Evolutionary conservation across 2,329 filamentous ascomycete genomes (phyloP), one percentile per base, ranked within the genome.

Genomic region (Aspergillus ustus): DNA sequence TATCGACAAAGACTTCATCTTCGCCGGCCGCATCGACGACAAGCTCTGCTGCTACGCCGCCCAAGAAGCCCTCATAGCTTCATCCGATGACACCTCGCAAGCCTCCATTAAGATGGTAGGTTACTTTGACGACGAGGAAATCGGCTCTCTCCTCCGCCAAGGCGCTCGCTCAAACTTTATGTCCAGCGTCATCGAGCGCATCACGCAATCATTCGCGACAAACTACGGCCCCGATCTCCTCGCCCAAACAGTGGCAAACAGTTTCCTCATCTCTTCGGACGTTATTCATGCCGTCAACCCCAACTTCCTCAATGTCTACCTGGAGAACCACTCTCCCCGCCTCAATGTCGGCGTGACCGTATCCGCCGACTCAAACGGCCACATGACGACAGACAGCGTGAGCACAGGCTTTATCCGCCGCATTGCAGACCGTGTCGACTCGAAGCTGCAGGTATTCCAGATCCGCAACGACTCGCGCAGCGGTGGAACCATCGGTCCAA

Each of bases 111-210:
- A 96, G 79, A 83, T 97, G 59, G 91, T 95, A 40, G 93, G 90
- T n/a, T 89, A 97, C 70, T 98, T 98, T 72, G 95, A 98, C 73
- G 91, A 97, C 71, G 95, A 99, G 77, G 95, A 99, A 77, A 96
- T 99, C 63, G 95, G 95, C 63, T 96, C 91, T 28, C 83, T 92
- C 8, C 87, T 97, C 54, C 91, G 94, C 59, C 94, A 98, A 80
- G 95, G 95, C 63, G 95, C 95, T 6, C 85, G 86, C 57, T 89
- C 91, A 59, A 98, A 97, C 81, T 96, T 97, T 81, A 84, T 98
- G 60, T 90, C 92, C 45, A 84, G 85, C 43, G 86, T 90, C 25
- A 85, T 98, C 61, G 91, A 96, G 79, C 91, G 94, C 63, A 87
- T 93, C 59, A 86, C 92, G 58, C 92, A 82, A 75, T 83, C 84